Evolutionary conservation across 225 moss, liverwort and hornwort species (phyloP), one percentile per base, ranked within the genome.

Genomic region (Sphagnum tenellum): DNA sequence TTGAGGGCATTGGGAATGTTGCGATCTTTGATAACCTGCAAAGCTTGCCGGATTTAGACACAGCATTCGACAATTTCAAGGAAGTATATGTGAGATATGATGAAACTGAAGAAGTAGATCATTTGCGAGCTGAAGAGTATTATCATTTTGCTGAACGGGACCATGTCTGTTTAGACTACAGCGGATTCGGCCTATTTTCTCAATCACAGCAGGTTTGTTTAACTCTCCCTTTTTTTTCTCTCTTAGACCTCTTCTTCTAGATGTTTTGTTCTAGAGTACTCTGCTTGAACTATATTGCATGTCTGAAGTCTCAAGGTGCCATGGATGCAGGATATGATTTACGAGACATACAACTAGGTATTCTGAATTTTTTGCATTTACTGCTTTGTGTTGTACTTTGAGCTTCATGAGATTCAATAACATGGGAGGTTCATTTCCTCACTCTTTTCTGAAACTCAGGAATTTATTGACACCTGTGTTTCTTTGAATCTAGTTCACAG

Each of bases 141-240:
- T 86, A 68, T 49, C 92, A 96, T 65, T 81, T 96, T 62, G 81
- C 84, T 72, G 88, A 92, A 60, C 75, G 71, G 49, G 80, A 86
- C 60, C 94, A 92, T 69, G 92, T 90, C 52, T 96, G 95, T 74
- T 77, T 96, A 66, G 95, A 96, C 82, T 96, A 96, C 78, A 81
- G 84, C 62, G 95, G 95, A n/a, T 90, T 96, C 48, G 95, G 95
- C 47, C 92, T 96, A n/a, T 96, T 96, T 77, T 96, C 95, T 8
- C 81, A 82, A 72, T 68, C 81, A 64, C 94, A 91, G 59, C 94
- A 91, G 83, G 87, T 82, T 10, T 49, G 71, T 57, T 13, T 58
- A 12, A 11, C 12, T 44, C 44, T 13, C 58, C 14, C 7, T 44
- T 13, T 44, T 29, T 29, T 5, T 29, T 29, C 29, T 29, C 29